Conservation (phyloP, 208 protist species). For the Crithidia expoeki region DNA sequence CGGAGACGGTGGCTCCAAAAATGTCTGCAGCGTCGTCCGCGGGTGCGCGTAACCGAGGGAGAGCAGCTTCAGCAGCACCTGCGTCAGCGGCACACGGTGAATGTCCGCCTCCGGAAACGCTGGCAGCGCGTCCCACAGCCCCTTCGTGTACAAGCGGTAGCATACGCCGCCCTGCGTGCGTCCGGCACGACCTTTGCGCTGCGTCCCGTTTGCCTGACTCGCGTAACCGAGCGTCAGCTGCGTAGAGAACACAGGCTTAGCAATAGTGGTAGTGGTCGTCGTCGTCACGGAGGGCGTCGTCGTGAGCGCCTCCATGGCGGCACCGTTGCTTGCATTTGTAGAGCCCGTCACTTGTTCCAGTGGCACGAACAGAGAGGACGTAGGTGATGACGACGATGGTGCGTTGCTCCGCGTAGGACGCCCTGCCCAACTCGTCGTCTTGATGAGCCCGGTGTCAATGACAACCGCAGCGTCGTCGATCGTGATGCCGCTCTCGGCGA, state of each 20-base stretch:
- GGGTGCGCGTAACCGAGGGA: constrained; percentile 70
- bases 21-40: constrained; percentile 70
- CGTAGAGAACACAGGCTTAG: constrained; percentile 54
- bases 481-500: constrained; percentile 97
- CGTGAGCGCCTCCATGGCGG: no score
- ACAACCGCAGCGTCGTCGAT: constrained; percentile 96
- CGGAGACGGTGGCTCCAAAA: constrained; percentile 74
- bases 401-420: background rate
- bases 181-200: constrained; percentile 99
- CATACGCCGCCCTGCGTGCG: constrained; percentile 97
- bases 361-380: constrained; percentile 6
- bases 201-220: constrained; percentile 96
- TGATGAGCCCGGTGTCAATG: constrained; percentile 95
- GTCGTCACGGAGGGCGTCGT: no score
- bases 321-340: no score
- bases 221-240: constrained; percentile 77
- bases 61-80: constrained; percentile 90
- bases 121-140: constrained; percentile 59
- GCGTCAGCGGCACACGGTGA: constrained; percentile 92
- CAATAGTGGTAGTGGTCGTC: background rate
- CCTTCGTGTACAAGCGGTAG: constrained; percentile 96
- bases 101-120: constrained; percentile 93
- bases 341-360: background rate
- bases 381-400: background rate
- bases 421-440: constrained; percentile 81